Base-by-base conservation (phyloP, 805 yeast genomes). In the Zygoascus biomembranicola region DNA sequence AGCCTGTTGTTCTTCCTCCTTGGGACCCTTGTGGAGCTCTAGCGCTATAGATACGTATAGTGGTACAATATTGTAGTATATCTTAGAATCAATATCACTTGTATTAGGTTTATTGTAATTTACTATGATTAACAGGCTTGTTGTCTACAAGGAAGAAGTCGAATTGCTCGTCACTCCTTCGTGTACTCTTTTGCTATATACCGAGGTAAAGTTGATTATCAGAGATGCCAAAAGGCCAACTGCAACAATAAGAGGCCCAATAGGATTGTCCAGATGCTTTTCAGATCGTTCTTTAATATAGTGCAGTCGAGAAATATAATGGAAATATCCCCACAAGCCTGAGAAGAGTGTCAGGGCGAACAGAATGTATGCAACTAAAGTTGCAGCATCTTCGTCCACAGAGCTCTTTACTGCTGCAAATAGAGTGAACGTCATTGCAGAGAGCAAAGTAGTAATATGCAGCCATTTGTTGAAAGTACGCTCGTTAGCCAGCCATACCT, bases 401-500 rank as follows among this genome's bases (percentile, higher is more conserved):
- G 97, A 83, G 31, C 75, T 73, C 57, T 77, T 74, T 19, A 88
- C 86, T 10, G 96, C 84, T 43, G 83, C 79, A 72, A 87, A 87
- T 52, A 94, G 79, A 14, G 94, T 77, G 65, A 90, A 90, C 0
- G 98, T 89, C 62, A 94, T 72, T 0, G 90, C 83, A 19, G 96
- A 82, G 61, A 94, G 76, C 66, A 94, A 73, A 0, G 95, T 81
- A 13, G 95, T 86, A 20, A 92, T 92, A 57, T 85, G 90, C 59
- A 94, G 75, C 99, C 99, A 94, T 69, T 95, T 80, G 74, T 88
- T 85, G 73, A 90, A 92, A 2, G 99, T 94, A 69, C 99, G 85
- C 73, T 94, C 99, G 66, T 94, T 94, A 31, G 99, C 99, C 59
- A 94, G 77, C 97, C 98, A 94, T 13, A 94, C 99, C 66, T 94